Percentiles rank a stretch among this genome's conserved stretches.
Evolutionary conservation across 2,329 filamentous ascomycete genomes (phyloP).

Genomic region (Stachybotrys chartarum): DNA sequence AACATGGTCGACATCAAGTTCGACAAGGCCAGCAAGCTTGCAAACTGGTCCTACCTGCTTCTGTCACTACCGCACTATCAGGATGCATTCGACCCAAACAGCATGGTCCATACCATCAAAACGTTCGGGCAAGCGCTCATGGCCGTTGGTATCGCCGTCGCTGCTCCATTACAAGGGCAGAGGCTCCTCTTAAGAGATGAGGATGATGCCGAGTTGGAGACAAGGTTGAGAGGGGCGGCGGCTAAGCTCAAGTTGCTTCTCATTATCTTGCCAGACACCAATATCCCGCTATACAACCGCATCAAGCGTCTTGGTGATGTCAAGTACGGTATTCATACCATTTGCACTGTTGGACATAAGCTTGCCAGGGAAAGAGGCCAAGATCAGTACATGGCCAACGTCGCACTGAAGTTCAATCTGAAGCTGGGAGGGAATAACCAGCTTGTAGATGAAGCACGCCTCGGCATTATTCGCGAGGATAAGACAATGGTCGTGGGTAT

Average conservation of each 20-base stretch:
- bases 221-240: slow-evolving; percentile 5
- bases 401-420: slow-evolving; percentile 57
- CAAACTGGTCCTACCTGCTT: no score
- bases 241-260: slow-evolving; percentile 32
- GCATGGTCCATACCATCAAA: no score
- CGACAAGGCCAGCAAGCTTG: slow-evolving; percentile 14
- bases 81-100: no score
- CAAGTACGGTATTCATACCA: slow-evolving; percentile 48
- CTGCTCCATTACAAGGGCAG: no score
- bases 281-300: slow-evolving; percentile 42
- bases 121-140: no score
- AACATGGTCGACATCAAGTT: slow-evolving; percentile 57
- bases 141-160: no score
- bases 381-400: slow-evolving; percentile 43
- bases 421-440: slow-evolving; percentile 56
- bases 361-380: slow-evolving; percentile 29
- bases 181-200: no score
- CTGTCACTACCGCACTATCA: no score
- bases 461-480: slow-evolving; percentile 45
- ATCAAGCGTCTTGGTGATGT: slow-evolving; percentile 54
- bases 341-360: slow-evolving; percentile 48
- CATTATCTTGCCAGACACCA: slow-evolving; percentile 35
- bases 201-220: slow-evolving; percentile 5
- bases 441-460: slow-evolving; percentile 34
- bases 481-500: slow-evolving; percentile 66